phyloP scores from a whole-genome alignment of 345 rosid species.

The Corchorus capsularis region DNA sequence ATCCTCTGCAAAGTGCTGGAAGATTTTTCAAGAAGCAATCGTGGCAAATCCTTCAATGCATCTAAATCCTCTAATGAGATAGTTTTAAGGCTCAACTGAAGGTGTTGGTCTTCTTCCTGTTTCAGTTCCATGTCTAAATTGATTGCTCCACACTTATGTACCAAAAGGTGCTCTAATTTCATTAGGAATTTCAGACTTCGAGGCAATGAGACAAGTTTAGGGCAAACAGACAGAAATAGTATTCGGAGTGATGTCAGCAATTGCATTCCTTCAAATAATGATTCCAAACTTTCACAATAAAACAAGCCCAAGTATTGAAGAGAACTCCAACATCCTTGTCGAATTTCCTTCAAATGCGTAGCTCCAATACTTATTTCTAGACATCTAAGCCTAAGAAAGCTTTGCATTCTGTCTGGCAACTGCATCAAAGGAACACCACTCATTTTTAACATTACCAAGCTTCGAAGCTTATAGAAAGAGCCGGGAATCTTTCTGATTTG shows the following conservation, averaged over 20 bases:
- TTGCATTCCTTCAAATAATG: neutral
- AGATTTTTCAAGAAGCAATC: conserved; percentile 1
- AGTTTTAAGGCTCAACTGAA: neutral
- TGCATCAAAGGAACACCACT: neutral
- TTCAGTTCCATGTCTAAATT: neutral
- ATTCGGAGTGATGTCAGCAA: conserved; percentile 5
- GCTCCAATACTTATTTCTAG: neutral
- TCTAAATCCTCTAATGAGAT: neutral
- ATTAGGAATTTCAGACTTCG: neutral
- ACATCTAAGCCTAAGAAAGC: neutral
- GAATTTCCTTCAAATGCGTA: neutral
- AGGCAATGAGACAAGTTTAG: neutral
- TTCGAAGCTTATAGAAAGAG: neutral
- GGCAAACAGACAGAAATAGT: neutral
- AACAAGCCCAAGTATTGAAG: neutral
- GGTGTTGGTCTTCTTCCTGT: neutral
- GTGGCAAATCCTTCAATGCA: neutral
- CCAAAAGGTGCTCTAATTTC: neutral
- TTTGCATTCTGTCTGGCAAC: neutral
- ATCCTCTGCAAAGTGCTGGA: neutral
- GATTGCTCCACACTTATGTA: neutral
- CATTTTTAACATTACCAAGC: neutral
- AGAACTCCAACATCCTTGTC: neutral
- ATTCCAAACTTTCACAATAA: neutral
- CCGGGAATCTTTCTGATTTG: neutral